Evolutionary conservation across 208 protist species (phyloP).

Genomic region (Acanthamoeba healyi): DNA sequence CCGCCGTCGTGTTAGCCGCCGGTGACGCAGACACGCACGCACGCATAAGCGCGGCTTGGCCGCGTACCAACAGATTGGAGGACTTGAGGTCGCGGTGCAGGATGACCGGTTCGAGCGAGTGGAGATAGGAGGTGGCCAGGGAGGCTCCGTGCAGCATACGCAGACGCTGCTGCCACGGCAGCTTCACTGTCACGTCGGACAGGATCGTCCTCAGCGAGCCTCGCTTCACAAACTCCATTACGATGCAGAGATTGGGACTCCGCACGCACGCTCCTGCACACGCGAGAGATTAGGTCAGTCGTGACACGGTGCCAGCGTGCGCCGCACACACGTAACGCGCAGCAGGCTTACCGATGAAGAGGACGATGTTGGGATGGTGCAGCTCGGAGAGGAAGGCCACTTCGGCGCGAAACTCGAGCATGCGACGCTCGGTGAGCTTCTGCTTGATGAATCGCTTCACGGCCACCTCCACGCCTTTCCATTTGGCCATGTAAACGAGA

Average conservation of each 20-base stretch:
- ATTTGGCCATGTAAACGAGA: constrained; percentile 31
- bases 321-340: not conserved
- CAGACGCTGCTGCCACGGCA: constrained; percentile 48
- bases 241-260: constrained; percentile 63
- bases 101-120: constrained; percentile 2
- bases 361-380: constrained; percentile 73
- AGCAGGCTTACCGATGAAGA: constrained; percentile 74
- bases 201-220: constrained; percentile 79
- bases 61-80: constrained; percentile 61
- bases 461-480: constrained; percentile 60
- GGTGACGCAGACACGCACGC: not conserved
- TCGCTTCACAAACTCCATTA: constrained; percentile 53
- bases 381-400: constrained; percentile 70
- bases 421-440: constrained; percentile 34
- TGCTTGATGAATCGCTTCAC: constrained; percentile 69
- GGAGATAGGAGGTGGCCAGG: constrained; percentile 67
- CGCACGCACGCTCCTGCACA: constrained; percentile 40
- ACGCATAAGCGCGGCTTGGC: too few relatives aligned
- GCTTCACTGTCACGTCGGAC: constrained; percentile 43
- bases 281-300: not conserved
- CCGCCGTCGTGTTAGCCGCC: too few relatives aligned
- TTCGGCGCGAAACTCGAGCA: constrained; percentile 71
- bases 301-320: not conserved
- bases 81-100: constrained; percentile 62
- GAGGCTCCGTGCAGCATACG: not conserved